These are phyloP conservation scores for Lupinus albus DNA, from an alignment of 306 rosid genomes.

Conservation along the genomic window DNA sequence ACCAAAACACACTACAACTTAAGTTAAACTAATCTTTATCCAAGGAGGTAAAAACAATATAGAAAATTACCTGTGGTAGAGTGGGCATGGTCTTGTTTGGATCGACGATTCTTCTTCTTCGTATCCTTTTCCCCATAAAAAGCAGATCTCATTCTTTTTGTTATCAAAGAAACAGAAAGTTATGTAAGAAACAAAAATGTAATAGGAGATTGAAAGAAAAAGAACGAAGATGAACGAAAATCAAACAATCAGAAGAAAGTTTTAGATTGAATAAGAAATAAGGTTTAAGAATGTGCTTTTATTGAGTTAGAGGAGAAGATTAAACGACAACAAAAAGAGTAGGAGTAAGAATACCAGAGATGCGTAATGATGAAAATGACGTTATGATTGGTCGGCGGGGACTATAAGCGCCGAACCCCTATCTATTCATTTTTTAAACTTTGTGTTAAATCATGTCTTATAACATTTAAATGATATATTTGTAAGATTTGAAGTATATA, in stretches of 20 bases:
- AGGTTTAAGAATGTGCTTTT: constrained; percentile 25
- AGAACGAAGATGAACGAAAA: constrained; percentile 14
- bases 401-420: constrained; percentile 83
- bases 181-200: not conserved
- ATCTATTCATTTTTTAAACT: too few species aligned
- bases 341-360: not conserved
- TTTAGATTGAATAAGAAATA: not conserved
- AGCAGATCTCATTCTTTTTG: constrained; percentile 49
- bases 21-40: not conserved
- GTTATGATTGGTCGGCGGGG: constrained; percentile 80
- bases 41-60: not conserved
- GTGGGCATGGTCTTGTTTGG: constrained; percentile 53
- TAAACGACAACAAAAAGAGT: constrained; percentile 12
- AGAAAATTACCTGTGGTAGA: constrained; percentile 42
- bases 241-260: not conserved
- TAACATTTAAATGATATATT: too few species aligned
- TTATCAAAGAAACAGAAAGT: not conserved
- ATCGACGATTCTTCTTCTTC: constrained; percentile 80
- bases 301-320: not conserved
- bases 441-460: too few species aligned
- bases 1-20: constrained; percentile 9
- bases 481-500: not conserved
- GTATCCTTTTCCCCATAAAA: constrained; percentile 76
- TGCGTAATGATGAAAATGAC: constrained; percentile 46
- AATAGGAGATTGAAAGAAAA: not conserved